Evolutionary conservation across 148 eudicot genomes (phyloP).

Genomic region (Persicaria tinctoria): DNA sequence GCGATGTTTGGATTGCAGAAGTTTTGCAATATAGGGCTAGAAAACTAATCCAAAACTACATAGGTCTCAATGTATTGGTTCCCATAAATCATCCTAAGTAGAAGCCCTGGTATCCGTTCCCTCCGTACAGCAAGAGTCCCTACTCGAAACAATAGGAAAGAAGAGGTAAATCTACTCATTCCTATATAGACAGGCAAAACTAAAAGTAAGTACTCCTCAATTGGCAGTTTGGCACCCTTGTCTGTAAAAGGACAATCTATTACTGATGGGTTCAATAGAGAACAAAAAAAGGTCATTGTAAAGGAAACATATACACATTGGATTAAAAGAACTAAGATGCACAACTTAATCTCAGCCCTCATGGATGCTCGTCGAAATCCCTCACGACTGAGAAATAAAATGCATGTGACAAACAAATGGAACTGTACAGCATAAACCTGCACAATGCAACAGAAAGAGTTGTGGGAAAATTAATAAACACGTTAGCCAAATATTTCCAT

Average conservation of each 20-base stretch:
- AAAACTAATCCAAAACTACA: not conserved
- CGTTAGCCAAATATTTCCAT: not conserved
- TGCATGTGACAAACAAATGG: constrained; percentile 81
- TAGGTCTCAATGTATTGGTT: too few relatives aligned
- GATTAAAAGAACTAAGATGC: constrained; percentile 17
- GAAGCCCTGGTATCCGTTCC: not conserved
- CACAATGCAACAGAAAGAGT: constrained; percentile 17
- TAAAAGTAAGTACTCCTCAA: not conserved
- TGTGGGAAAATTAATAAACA: not conserved
- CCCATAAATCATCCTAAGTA: not conserved
- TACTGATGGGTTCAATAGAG: not conserved
- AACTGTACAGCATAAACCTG: constrained; percentile 97
- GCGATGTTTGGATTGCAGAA: not conserved
- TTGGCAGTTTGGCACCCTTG: not conserved
- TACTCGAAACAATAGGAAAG: not conserved
- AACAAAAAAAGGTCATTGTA: not conserved
- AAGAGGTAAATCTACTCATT: not conserved
- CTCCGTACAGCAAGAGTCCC: not conserved
- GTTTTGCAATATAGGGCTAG: not conserved
- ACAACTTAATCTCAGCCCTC: constrained; percentile 80
- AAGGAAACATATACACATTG: not conserved
- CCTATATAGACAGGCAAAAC: not conserved
- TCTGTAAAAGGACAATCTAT: not conserved
- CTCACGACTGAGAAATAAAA: constrained; percentile 92
- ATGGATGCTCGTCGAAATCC: constrained; percentile 96